Evolutionary conservation across 2,329 filamentous ascomycete species (phyloP).

Genomic region (Tolypocladium capitatum): DNA sequence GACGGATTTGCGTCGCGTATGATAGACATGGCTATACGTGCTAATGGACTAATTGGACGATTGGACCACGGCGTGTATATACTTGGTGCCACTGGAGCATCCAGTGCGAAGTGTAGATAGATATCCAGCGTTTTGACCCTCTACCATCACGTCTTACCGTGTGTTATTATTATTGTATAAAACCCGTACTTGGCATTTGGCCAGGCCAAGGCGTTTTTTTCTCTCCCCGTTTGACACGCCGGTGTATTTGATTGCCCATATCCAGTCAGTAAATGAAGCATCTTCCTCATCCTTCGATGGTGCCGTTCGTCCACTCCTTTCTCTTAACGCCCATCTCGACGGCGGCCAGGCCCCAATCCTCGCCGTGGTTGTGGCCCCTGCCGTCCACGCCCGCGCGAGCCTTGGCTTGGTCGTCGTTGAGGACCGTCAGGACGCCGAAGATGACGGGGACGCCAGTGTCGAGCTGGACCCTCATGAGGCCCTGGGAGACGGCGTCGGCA

Average conservation of each 20-base stretch:
- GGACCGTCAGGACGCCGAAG: constrained; percentile 81
- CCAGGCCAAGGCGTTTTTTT: neutral
- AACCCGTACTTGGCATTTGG: neutral
- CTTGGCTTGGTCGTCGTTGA: constrained; percentile 78
- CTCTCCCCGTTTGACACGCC: neutral
- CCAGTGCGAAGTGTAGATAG: neutral
- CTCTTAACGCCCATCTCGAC: constrained; percentile 90
- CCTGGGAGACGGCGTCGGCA: constrained; percentile 76
- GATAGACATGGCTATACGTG: constrained; percentile 11
- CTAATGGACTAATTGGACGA: constrained; percentile 11
- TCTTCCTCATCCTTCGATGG: constrained; percentile 29
- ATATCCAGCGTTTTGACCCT: neutral
- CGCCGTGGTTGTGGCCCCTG: constrained; percentile 76
- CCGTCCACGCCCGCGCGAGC: constrained; percentile 64
- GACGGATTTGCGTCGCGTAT: constrained; percentile 6
- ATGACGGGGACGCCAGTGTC: constrained; percentile 82
- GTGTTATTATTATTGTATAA: no score
- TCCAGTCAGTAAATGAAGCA: neutral
- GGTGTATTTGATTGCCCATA: neutral
- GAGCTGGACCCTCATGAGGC: constrained; percentile 86
- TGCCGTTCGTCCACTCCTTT: constrained; percentile 67
- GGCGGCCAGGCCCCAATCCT: constrained; percentile 89
- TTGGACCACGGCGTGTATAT: neutral
- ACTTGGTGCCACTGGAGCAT: neutral
- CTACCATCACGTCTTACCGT: neutral